Conservation (phyloP, 2,329 filamentous ascomycete species). For the Beauveria australis region DNA sequence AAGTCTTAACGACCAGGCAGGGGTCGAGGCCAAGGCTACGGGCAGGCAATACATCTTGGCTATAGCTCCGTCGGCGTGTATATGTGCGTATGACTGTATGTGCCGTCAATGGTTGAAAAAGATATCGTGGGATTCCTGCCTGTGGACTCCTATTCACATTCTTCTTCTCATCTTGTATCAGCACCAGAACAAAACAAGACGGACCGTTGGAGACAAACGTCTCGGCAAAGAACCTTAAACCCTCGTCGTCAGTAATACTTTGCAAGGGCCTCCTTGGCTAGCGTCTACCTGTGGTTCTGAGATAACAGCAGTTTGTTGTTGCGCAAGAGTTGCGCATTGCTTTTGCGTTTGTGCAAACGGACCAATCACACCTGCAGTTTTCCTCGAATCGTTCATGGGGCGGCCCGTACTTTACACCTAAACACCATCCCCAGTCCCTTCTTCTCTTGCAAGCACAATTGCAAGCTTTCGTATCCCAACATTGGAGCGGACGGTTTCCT, state of each 20-base stretch:
- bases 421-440: background rate
- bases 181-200: background rate
- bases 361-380: background rate
- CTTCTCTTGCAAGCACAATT: background rate
- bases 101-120: background rate
- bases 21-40: background rate
- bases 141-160: background rate
- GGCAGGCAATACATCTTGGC: slow-evolving; percentile 4
- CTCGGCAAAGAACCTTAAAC: background rate
- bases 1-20: background rate
- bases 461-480: background rate
- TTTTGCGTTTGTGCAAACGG: slow-evolving; percentile 3
- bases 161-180: background rate
- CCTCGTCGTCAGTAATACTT: background rate
- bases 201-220: background rate
- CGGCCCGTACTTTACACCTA: background rate
- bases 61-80: background rate
- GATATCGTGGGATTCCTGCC: background rate
- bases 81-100: background rate
- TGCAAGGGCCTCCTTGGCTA: background rate
- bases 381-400: background rate
- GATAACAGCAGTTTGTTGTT: background rate
- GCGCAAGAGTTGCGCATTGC: background rate
- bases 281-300: background rate
- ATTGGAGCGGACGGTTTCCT: background rate